Percentiles rank a stretch among this genome's conserved stretches.
Evolutionary conservation across 306 rosid species (phyloP).

Genomic region (Hippophae gyantsensis): DNA sequence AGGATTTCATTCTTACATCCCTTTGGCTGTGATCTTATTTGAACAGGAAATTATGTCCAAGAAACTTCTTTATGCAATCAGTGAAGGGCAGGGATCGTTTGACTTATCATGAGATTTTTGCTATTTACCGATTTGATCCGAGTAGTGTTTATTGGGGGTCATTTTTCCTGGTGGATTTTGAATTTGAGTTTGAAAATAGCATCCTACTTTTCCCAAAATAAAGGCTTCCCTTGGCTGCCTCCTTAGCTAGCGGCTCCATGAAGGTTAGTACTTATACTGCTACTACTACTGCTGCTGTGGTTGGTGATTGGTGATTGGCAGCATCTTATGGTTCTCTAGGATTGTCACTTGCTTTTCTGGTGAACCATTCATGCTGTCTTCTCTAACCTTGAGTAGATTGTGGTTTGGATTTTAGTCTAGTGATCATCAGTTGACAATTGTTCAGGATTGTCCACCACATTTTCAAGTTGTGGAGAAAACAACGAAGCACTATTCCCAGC

Average conservation of each 20-base stretch:
- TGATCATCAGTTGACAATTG: not conserved
- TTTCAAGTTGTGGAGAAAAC: constrained; percentile 50
- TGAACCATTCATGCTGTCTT: too few relatives aligned
- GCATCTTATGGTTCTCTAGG: not conserved
- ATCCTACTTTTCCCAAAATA: constrained; percentile 33
- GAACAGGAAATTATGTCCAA: constrained; percentile 88
- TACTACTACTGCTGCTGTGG: too few relatives aligned
- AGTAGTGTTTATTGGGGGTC: constrained; percentile 44
- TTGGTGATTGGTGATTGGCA: not conserved
- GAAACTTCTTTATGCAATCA: constrained; percentile 95
- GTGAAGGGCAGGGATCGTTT: constrained; percentile 98
- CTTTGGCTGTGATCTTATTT: not conserved
- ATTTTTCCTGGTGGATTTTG: constrained; percentile 18
- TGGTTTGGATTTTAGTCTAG: not conserved
- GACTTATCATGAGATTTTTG: constrained; percentile 84
- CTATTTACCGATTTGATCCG: constrained; percentile 31
- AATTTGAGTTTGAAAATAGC: constrained; percentile 42
- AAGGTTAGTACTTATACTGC: constrained; percentile 33
- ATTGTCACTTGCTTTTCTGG: not conserved
- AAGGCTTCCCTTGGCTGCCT: constrained; percentile 36
- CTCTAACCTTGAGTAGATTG: too few relatives aligned
- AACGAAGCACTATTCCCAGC: constrained; percentile 31
- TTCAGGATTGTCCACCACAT: constrained; percentile 35
- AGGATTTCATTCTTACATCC: not conserved
- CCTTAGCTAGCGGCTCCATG: constrained; percentile 23